Percentiles rank a stretch among this genome's conserved stretches.
Conservation (phyloP, 2,329 filamentous ascomycete genomes). For the Hymenoscyphus infarciens region DNA sequence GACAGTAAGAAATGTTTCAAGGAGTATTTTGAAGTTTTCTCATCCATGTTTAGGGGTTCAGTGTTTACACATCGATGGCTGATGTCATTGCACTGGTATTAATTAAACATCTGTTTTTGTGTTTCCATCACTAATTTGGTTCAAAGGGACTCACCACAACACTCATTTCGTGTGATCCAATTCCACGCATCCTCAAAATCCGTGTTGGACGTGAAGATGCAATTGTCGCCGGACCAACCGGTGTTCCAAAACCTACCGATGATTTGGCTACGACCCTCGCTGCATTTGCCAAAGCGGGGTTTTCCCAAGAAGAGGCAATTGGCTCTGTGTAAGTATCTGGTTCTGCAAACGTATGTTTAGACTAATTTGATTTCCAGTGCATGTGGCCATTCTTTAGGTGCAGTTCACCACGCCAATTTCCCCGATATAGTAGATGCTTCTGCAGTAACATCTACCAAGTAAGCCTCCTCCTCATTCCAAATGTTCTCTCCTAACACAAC, state of each 20-base stretch:
- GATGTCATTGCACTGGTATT: conserved; percentile 18
- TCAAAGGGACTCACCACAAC: conserved; percentile 13
- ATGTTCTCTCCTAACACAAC: neutral
- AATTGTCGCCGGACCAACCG: conserved; percentile 14
- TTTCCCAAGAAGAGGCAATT: conserved; percentile 17
- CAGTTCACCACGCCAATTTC: conserved; percentile 21
- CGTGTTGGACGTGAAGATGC: conserved; percentile 20
- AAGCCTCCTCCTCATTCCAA: neutral
- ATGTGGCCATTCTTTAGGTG: conserved; percentile 24
- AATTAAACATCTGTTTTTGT: neutral
- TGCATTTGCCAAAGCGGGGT: conserved; percentile 18
- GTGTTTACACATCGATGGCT: conserved; percentile 12
- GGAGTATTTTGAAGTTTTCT: neutral
- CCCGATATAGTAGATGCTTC: conserved; percentile 9
- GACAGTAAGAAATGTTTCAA: neutral
- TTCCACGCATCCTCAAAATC: conserved; percentile 12
- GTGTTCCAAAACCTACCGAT: conserved; percentile 19
- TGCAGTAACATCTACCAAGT: conserved; percentile 2
- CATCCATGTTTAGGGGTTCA: conserved; percentile 7
- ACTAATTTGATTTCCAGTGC: conserved; percentile 14
- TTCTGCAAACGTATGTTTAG: neutral
- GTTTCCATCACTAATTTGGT: neutral
- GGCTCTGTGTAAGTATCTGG: conserved; percentile 12
- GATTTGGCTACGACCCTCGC: conserved; percentile 7
- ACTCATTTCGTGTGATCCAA: conserved; percentile 15